Evolutionary conservation across 768 basidiomycete species (phyloP).

Genomic region (Lentinula lateritia): DNA sequence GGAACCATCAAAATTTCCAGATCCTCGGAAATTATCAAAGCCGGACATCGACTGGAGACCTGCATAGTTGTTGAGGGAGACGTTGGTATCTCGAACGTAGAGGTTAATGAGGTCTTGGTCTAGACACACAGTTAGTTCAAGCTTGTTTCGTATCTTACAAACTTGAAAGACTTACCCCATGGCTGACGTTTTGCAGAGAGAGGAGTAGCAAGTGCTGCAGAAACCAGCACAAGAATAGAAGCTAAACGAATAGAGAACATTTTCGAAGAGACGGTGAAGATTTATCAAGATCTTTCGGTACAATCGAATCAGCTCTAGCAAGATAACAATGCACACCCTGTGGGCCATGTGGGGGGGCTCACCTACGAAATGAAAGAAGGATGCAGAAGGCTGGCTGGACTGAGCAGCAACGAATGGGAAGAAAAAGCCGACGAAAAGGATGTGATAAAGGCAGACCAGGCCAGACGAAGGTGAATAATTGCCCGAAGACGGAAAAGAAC

Average conservation of each 20-base stretch:
- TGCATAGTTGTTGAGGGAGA: constrained; percentile 15
- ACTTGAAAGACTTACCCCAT: not conserved
- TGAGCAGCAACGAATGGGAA: constrained; percentile 5
- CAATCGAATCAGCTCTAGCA: not conserved
- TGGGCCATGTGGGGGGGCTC: not conserved
- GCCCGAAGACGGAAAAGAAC: not conserved
- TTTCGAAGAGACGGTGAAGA: not conserved
- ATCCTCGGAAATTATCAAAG: constrained; percentile 13
- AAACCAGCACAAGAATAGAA: constrained; percentile 2
- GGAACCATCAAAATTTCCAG: constrained; percentile 14
- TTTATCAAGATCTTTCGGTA: not conserved
- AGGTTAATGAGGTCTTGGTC: constrained; percentile 5
- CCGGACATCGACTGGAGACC: constrained; percentile 10
- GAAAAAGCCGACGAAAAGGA: not conserved
- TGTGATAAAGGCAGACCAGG: constrained; percentile 3
- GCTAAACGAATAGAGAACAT: not conserved
- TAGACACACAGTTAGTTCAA: not conserved
- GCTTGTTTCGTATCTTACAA: not conserved
- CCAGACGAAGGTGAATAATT: not conserved
- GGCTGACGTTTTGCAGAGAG: constrained; percentile 2
- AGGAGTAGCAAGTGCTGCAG: not conserved
- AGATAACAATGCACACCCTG: not conserved
- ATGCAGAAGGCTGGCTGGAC: not conserved
- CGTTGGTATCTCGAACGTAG: constrained; percentile 1
- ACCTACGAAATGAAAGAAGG: not conserved